Evolutionary conservation across 371 early-diverging fungal genomes (phyloP).

Genomic region (Smittium mucronatum): DNA sequence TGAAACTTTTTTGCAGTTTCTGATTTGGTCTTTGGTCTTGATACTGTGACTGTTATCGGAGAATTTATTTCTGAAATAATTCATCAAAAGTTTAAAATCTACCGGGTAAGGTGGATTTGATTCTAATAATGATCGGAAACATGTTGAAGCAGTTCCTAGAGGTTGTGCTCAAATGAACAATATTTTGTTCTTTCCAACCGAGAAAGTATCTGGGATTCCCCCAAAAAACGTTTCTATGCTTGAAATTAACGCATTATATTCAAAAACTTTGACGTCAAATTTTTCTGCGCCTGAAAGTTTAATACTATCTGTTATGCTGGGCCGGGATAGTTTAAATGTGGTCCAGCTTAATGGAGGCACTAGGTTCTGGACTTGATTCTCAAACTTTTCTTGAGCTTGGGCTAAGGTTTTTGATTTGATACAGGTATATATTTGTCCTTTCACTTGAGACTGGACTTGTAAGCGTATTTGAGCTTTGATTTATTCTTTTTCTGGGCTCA

Average conservation of each 20-base stretch:
- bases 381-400: background rate
- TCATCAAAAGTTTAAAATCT: background rate
- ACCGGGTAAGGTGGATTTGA: slow-evolving; percentile 2
- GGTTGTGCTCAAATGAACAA: background rate
- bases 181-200: slow-evolving; percentile 4
- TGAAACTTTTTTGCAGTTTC: slow-evolving; percentile 1
- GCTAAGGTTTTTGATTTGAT: background rate
- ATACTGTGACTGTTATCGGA: slow-evolving; percentile 2
- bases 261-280: background rate
- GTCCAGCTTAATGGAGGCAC: background rate
- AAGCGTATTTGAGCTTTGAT: background rate
- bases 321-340: background rate
- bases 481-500: background rate
- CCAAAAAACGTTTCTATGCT: slow-evolving; percentile 4
- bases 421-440: background rate
- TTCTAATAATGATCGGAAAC: background rate
- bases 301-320: slow-evolving; percentile 1
- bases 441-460: background rate
- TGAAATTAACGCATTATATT: background rate
- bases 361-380: background rate
- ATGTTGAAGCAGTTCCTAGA: background rate
- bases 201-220: background rate
- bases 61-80: slow-evolving; percentile 1
- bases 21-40: background rate
- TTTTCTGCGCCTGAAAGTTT: slow-evolving; percentile 7